A percentile compares a stretch with the other conserved stretches of the same genome.
phyloP scores from a whole-genome alignment of 2,329 filamentous ascomycete genomes.

The Microsporum ferrugineum region DNA sequence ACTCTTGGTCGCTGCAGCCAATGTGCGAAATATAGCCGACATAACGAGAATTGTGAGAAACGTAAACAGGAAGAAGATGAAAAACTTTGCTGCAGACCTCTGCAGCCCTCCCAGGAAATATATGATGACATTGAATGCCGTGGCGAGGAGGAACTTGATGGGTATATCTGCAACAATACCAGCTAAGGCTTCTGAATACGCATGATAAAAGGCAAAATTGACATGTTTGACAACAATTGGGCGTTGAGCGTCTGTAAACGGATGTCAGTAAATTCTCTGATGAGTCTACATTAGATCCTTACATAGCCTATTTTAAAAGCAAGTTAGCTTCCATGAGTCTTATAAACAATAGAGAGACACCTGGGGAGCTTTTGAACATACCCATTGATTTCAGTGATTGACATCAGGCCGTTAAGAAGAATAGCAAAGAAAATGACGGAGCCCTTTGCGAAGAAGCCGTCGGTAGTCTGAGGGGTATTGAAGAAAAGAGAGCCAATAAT shows the following conservation, averaged over 20 bases:
- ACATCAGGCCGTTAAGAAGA: slow-evolving; percentile 51
- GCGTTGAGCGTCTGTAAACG: slow-evolving; percentile 64
- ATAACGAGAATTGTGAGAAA: slow-evolving; percentile 49
- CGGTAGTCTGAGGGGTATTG: slow-evolving; percentile 50
- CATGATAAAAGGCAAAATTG: slow-evolving; percentile 81
- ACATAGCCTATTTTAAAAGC: slow-evolving; percentile 15
- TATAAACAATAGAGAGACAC: neutral
- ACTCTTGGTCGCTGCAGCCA: slow-evolving; percentile 48
- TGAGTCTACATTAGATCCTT: neutral
- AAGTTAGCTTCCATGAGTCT: neutral
- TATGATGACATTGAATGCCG: slow-evolving; percentile 66
- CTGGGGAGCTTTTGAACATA: slow-evolving; percentile 2
- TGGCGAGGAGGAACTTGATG: slow-evolving; percentile 61
- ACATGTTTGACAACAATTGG: slow-evolving; percentile 87
- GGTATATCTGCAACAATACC: slow-evolving; percentile 82
- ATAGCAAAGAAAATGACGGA: slow-evolving; percentile 77
- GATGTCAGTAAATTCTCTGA: neutral
- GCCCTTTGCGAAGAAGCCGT: slow-evolving; percentile 66
- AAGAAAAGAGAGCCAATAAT: slow-evolving; percentile 54
- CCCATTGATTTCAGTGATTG: slow-evolving; percentile 59
- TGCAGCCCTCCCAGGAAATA: slow-evolving; percentile 77
- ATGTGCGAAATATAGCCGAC: slow-evolving; percentile 48
- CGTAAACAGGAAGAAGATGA: slow-evolving; percentile 52
- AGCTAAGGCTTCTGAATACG: slow-evolving; percentile 71
- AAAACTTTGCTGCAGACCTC: slow-evolving; percentile 41